These are phyloP conservation scores for Cinchona pubescens DNA, from an alignment of 257 asterid species.

Conservation along the genomic window DNA sequence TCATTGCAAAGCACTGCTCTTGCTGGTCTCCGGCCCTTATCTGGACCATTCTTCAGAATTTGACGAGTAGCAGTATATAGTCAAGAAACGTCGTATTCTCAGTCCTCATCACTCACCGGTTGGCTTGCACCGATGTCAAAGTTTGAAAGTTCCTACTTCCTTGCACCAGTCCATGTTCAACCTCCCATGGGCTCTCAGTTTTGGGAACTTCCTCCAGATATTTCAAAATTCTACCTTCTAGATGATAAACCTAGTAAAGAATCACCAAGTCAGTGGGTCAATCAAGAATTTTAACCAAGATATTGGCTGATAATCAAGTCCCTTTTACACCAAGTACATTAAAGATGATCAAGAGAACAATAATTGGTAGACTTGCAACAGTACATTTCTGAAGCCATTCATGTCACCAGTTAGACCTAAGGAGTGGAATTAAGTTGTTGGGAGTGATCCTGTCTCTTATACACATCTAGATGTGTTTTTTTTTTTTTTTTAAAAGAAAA, in stretches of 20 bases:
- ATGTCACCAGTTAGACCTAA: background rate
- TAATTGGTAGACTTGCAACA: no score
- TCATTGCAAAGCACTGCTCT: constrained; percentile 22
- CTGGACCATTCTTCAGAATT: constrained; percentile 92
- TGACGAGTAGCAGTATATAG: constrained; percentile 76
- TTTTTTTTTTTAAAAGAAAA: no score
- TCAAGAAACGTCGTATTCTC: constrained; percentile 86
- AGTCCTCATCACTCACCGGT: constrained; percentile 84
- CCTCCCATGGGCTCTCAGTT: constrained; percentile 85
- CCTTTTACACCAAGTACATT: background rate
- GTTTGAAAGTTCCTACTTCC: constrained; percentile 84
- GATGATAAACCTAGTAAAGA: constrained; percentile 75
- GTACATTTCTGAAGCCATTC: constrained; percentile 1
- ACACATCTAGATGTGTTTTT: no score
- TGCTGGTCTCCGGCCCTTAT: constrained; percentile 71
- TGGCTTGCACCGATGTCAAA: constrained; percentile 92
- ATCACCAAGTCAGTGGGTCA: constrained; percentile 6
- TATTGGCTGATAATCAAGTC: background rate
- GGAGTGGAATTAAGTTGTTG: no score
- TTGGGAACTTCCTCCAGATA: constrained; percentile 91
- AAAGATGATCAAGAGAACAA: background rate
- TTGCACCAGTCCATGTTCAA: constrained; percentile 81
- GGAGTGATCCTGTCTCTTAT: no score
- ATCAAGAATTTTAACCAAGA: background rate
- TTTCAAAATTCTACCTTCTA: constrained; percentile 89